A percentile compares a stretch with the other conserved stretches of the same genome.
These are phyloP conservation scores for Phytophthora constricta DNA, from an alignment of 352 stramenopile genomes.

Conservation along the genomic window DNA sequence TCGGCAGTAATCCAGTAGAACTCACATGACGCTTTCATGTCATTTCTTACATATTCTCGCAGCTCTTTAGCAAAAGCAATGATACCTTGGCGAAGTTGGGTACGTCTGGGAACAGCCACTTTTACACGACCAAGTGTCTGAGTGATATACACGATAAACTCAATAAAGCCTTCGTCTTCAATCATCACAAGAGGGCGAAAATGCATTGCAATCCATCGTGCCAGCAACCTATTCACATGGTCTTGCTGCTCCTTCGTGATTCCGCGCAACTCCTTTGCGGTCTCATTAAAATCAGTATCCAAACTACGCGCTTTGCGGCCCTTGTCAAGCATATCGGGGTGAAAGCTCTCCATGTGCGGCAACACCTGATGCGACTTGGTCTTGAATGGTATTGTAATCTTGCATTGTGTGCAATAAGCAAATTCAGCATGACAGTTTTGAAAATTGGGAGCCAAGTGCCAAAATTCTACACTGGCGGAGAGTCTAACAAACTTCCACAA, in stretches of 20 bases:
- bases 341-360: too few relatives aligned
- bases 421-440: too few relatives aligned
- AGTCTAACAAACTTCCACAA: too few relatives aligned
- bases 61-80: conserved; percentile 9
- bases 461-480: too few relatives aligned
- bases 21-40: background rate
- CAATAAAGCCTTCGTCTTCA: conserved; percentile 19
- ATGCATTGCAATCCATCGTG: conserved; percentile 11
- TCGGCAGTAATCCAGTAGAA: conserved; percentile 16
- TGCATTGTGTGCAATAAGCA: too few relatives aligned
- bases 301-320: too few relatives aligned
- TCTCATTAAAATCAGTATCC: too few relatives aligned
- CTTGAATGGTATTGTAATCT: too few relatives aligned
- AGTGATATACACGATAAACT: conserved; percentile 14
- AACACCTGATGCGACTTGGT: too few relatives aligned
- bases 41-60: background rate
- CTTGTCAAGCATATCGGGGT: too few relatives aligned
- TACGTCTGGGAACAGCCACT: conserved; percentile 3
- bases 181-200: conserved; percentile 14
- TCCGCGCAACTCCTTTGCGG: too few relatives aligned
- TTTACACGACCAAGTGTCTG: conserved; percentile 1
- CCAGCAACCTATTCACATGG: conserved; percentile 9
- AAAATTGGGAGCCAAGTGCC: too few relatives aligned
- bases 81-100: conserved; percentile 1
- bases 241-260: conserved; percentile 8